Base-by-base conservation (phyloP, 129 eudicot species). In the Centaurea solstitialis region DNA sequence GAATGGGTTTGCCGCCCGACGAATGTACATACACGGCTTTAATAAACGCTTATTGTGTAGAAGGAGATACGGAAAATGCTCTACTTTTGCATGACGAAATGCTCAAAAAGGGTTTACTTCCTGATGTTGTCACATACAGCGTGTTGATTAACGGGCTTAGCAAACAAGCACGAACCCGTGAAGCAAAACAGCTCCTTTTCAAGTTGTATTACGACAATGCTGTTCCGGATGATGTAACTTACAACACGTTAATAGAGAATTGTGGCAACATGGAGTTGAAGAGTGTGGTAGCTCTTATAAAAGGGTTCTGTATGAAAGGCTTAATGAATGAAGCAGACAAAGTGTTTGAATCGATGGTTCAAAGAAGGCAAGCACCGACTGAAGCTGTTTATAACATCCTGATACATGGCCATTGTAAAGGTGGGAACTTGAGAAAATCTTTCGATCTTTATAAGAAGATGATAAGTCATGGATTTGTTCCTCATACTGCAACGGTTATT, bases 301-400 rank as follows among this genome's bases (percentile, higher is more conserved):
- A 96, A 79, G 98, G 98, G 73, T 93, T 96, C 78, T 96, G 99
- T 86, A 88, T 93, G 97, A 93, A 93, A 76, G 98, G 97, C 53
- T 87, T 96, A 87, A 86, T 93, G 98, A 91, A 82, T 28, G 98
- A 96, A 84, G 99, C 98, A 22, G 99, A 96, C 76, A 82, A 86
- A 69, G 97, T 91, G 78, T 96, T 93, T 80, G 86, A 89, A 40
- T 83, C 86, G 37, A 88, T 93, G 90, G 80, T 91, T 81, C 80
- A 88, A 78, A 79, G 70, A 70, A 77, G 80, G 50, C 81, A 84
- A 74, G 79, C 76, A 59, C 92, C 92, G 40, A 65, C 37, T 50
- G 98, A 84, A 73, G 93, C 90, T 45, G 92, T 86, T 62, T 96
- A 96, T 81, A 93, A 89, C 73, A 83, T 93, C 2, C 73, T 96